Evolutionary conservation across 2,329 filamentous ascomycete genomes (phyloP), one percentile per base, ranked within the genome.

Genomic region (Pseudopithomyces chartarum): DNA sequence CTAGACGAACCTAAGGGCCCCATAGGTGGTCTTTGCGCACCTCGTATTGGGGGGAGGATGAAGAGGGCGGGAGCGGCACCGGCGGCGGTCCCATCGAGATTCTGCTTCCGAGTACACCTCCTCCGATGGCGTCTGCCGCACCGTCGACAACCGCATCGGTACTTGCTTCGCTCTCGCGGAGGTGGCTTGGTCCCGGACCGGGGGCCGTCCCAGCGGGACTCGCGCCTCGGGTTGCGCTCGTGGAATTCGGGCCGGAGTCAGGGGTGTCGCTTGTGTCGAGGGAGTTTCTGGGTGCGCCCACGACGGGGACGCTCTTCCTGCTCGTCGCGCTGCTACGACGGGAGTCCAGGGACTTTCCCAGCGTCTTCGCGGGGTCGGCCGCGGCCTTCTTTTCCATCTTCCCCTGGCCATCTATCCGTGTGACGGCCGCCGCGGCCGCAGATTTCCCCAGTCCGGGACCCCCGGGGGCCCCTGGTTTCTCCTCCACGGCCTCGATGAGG

Each of bases 391-490:
- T 76, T 58, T 79, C 76, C 60, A 82, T 76, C 47, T 78, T 92
- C 17, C 91, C 95, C 69, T 88, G 89, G 1, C 92, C 95, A 73
- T 95, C 92, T 38, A 97, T 90, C 52, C 90, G 89, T 61, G 91
- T 42, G 8, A 51, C 92, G 38, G 91, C 89, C 12, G 92, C 92
- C 15, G 97, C 93, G 0, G 95, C 98, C 0, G 95, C 98, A 62
- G 89, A 93, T 75, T 96, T 97, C 38, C 91, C 91, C 53, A 97
- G 84, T 0, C 94, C 93, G 0, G 95, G 94, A 0, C 94, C 98
- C n/a, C 90, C 89, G 0, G 95, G 95, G 2, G 83, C 83, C 40
- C 92, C 93, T 0, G 92, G 87, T 70, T 97, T 97, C 76, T 99
- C 95, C 76, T 99, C 95, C 1, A 86, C 84, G 0, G 95, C 95